A percentile compares a stretch with the other conserved stretches of the same genome.
phyloP scores from a whole-genome alignment of 495 filamentous ascomycete genomes.

The Cairneyella variabilis region DNA sequence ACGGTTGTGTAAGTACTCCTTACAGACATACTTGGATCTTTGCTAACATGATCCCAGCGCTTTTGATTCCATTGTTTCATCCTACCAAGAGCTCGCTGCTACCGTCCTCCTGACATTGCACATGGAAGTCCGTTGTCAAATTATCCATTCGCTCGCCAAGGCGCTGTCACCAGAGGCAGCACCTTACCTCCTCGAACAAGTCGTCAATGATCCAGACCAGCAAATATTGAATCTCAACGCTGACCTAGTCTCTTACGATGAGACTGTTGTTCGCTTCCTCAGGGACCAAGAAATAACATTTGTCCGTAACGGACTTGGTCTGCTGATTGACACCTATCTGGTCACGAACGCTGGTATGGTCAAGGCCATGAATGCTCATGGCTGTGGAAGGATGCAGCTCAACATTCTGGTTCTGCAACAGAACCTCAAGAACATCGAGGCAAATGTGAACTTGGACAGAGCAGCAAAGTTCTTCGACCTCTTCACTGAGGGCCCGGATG shows the following conservation, averaged over 20 bases:
- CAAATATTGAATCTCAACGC: slow-evolving; percentile 73
- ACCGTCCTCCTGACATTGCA: slow-evolving; percentile 81
- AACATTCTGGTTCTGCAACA: slow-evolving; percentile 94
- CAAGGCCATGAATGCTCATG: slow-evolving; percentile 67
- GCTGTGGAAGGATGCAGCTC: slow-evolving; percentile 76
- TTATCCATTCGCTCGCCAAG: slow-evolving; percentile 63
- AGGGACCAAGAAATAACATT: slow-evolving; percentile 62
- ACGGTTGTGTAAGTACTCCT: slow-evolving; percentile 59
- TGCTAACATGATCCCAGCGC: slow-evolving; percentile 42
- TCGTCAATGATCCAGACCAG: slow-evolving; percentile 74
- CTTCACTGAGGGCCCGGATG: slow-evolving; percentile 73
- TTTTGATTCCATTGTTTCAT: slow-evolving; percentile 84
- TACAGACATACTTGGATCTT: not conserved
- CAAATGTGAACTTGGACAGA: slow-evolving; percentile 62
- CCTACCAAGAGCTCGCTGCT: slow-evolving; percentile 70
- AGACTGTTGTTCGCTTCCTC: slow-evolving; percentile 68
- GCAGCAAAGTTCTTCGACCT: slow-evolving; percentile 76
- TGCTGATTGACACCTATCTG: slow-evolving; percentile 67
- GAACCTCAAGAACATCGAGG: slow-evolving; percentile 87
- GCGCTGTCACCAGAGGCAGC: slow-evolving; percentile 53
- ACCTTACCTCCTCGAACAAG: slow-evolving; percentile 70
- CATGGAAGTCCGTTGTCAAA: slow-evolving; percentile 77
- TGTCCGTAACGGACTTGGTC: slow-evolving; percentile 66
- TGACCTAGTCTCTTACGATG: slow-evolving; percentile 79
- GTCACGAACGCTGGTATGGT: slow-evolving; percentile 61